Evolutionary conservation across 441 rosid genomes (phyloP), one percentile per base, ranked within the genome.

Genomic region (Breynia disticha): DNA sequence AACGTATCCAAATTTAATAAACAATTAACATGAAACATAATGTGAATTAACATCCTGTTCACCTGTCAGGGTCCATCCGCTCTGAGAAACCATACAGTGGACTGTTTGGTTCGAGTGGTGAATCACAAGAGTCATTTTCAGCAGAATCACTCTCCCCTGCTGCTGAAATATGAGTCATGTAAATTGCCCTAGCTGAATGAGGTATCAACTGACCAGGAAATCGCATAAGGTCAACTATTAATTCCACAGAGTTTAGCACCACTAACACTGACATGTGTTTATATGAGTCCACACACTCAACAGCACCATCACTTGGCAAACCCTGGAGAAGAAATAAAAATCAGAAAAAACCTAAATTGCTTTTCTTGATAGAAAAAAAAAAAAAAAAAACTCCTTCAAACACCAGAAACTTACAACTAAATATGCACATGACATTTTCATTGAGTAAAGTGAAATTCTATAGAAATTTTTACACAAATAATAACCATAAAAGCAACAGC

Each of bases 121-220:
- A 94, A 72, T 94, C 99, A 50, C 99, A 94, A 28, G 99, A 94
- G 67, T 94, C 99, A 76, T 94, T 94, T 75, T 94, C 99, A 56
- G 95, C 97, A 72, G 97, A 94, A 74, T 94, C 99, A 76, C 97
- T 90, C 81, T 94, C 99, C 77, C 96, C 99, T 59, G 94, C 90
- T 21, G 95, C 91, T 63, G 97, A 79, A 57, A 86, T 76, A 76
- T 94, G 99, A 69, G 95, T 79, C 99, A 87, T 87, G 68, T 78
- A 79, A 42, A 90, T 82, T 41, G 97, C 99, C 62, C 79, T 90
- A 47, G 96, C 80, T 55, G 99, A 78, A 54, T 74, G 66, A 8
- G 96, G 97, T 63, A 87, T 90, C 60, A 94, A 74, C 79, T 85
- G 88, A 57, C 97, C 97, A 12, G 99, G 99, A 77, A 79, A 82